Percentiles rank a stretch among this genome's conserved stretches.
phyloP scores from a whole-genome alignment of 1,139 yeast species.

The Saccharomyces pastorianus region DNA sequence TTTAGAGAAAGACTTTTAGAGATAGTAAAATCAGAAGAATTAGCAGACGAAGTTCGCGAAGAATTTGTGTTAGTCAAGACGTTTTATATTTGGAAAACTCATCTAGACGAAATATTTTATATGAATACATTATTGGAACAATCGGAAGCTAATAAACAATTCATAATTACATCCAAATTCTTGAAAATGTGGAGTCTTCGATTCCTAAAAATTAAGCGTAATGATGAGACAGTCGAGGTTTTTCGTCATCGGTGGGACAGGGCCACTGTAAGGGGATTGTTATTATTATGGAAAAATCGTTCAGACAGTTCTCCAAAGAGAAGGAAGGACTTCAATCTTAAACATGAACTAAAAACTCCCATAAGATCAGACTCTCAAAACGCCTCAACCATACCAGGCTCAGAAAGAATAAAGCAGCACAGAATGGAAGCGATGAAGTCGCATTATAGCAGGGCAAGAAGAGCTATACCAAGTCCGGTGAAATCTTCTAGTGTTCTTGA shows the following conservation, averaged over 20 bases:
- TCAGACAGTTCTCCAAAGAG: slow-evolving; percentile 1
- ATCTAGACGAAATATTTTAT: not conserved
- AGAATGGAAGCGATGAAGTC: slow-evolving; percentile 24
- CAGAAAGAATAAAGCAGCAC: slow-evolving; percentile 24
- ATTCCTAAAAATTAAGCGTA: slow-evolving; percentile 23
- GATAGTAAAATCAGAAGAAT: not conserved
- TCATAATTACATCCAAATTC: not conserved
- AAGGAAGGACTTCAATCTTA: not conserved
- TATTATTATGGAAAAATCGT: slow-evolving; percentile 27
- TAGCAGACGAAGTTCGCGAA: not conserved
- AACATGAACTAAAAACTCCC: slow-evolving; percentile 5
- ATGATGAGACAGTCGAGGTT: slow-evolving; percentile 21
- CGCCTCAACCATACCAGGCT: slow-evolving; percentile 25
- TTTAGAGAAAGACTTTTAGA: not conserved
- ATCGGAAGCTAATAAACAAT: not conserved
- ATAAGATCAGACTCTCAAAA: slow-evolving; percentile 2
- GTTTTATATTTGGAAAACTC: not conserved
- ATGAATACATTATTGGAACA: not conserved
- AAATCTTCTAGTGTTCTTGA: slow-evolving; percentile 13
- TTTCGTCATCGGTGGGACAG: slow-evolving; percentile 29
- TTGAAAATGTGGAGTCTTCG: slow-evolving; percentile 23
- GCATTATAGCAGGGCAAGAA: slow-evolving; percentile 24
- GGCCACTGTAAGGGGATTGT: slow-evolving; percentile 27
- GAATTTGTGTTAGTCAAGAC: not conserved
- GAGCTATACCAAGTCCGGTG: slow-evolving; percentile 30